phyloP scores from a whole-genome alignment of 176 grass and related monocot genomes.

The Carex kokanica region DNA sequence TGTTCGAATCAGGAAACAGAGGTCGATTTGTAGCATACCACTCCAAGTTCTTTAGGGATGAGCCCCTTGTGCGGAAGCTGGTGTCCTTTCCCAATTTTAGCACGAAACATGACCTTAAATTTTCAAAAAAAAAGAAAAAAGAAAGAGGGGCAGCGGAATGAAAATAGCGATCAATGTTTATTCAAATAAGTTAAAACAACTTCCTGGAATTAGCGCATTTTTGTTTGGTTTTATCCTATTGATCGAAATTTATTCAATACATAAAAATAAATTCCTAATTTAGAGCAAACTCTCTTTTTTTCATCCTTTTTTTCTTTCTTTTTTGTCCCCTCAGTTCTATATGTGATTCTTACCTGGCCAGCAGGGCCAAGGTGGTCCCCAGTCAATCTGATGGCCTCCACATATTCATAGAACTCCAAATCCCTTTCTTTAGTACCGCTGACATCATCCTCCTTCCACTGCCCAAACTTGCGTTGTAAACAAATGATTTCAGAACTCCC shows the following conservation, averaged over 20 bases:
- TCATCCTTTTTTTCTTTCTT: not conserved
- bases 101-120: slow-evolving; percentile 76
- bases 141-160: not conserved
- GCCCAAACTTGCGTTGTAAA: slow-evolving; percentile 88
- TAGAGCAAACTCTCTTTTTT: not conserved
- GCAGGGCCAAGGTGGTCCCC: slow-evolving; percentile 68
- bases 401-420: slow-evolving; percentile 93
- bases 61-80: slow-evolving; percentile 94
- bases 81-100: slow-evolving; percentile 73
- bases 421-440: slow-evolving; percentile 33
- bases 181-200: not conserved
- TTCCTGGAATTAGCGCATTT: not conserved
- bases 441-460: slow-evolving; percentile 68
- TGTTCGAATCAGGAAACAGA: slow-evolving; percentile 21
- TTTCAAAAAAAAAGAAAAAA: not conserved
- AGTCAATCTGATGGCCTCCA: slow-evolving; percentile 82
- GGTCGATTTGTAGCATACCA: slow-evolving; percentile 52
- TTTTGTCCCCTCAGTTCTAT: not conserved
- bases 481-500: slow-evolving; percentile 73
- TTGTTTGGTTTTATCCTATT: not conserved
- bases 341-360: slow-evolving; percentile 58
- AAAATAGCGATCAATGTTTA: not conserved
- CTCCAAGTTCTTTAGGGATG: slow-evolving; percentile 96
- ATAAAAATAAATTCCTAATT: not conserved
- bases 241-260: not conserved